A percentile compares a stretch with the other conserved stretches of the same genome.
Conservation (phyloP, 345 rosid genomes). For the Reutealis trisperma region DNA sequence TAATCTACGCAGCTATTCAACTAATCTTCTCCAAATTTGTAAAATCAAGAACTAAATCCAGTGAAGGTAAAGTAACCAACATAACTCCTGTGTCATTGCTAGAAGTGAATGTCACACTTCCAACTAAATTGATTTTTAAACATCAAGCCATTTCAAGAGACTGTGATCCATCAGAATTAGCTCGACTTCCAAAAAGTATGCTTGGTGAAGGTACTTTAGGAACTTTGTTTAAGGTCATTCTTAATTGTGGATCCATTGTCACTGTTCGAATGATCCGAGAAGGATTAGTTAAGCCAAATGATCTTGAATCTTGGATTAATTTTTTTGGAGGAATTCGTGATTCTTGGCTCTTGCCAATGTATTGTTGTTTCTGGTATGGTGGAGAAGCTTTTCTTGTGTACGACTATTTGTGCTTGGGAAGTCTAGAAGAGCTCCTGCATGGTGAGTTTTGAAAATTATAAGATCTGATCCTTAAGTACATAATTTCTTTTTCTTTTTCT, state of each 20-base stretch:
- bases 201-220: conserved; percentile 42
- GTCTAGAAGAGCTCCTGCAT: conserved; percentile 42
- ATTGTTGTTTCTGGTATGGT: conserved; percentile 40
- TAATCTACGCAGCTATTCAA: background rate
- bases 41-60: conserved; percentile 17
- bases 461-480: too few species aligned
- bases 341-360: conserved; percentile 30
- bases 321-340: conserved; percentile 31
- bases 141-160: conserved; percentile 14
- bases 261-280: conserved; percentile 31
- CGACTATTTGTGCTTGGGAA: conserved; percentile 38
- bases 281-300: conserved; percentile 6
- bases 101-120: conserved; percentile 37
- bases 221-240: conserved; percentile 40
- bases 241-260: conserved; percentile 28
- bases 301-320: conserved; percentile 26
- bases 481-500: too few species aligned
- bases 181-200: conserved; percentile 31
- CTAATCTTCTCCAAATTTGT: background rate
- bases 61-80: conserved; percentile 31
- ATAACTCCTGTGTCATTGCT: conserved; percentile 34
- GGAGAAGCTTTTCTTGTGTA: conserved; percentile 40
- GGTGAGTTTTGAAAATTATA: conserved; percentile 18
- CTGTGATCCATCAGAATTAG: conserved; percentile 25
- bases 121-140: conserved; percentile 28